These are phyloP conservation scores for Catenaria anguillulae DNA, from an alignment of 371 early-diverging fungal genomes.

Conservation along the genomic window DNA sequence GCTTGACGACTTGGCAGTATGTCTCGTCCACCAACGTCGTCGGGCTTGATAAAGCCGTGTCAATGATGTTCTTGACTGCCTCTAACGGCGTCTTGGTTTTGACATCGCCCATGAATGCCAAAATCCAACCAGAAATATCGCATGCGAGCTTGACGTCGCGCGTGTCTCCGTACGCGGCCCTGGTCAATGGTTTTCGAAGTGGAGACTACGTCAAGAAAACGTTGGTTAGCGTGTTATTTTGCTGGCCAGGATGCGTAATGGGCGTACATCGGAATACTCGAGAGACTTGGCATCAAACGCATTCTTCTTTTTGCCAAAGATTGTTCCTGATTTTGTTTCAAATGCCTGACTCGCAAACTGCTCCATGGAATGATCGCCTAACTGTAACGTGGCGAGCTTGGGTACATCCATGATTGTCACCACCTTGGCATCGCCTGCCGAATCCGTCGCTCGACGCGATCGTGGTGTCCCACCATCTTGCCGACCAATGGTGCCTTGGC, in stretches of 20 bases:
- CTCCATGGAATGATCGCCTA: neutral
- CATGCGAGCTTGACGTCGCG: neutral
- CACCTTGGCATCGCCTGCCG: neutral
- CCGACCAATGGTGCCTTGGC: too few species aligned
- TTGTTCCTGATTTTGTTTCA: neutral
- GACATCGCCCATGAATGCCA: neutral
- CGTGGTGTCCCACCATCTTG: too few species aligned
- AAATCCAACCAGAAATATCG: neutral
- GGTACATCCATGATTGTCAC: neutral
- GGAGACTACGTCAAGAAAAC: neutral
- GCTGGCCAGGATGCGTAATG: too few species aligned
- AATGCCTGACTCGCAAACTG: neutral
- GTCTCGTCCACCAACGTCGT: neutral
- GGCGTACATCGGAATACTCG: neutral
- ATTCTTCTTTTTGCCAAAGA: neutral
- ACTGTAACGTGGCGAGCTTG: neutral
- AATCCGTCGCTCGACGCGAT: too few species aligned
- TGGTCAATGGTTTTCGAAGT: neutral
- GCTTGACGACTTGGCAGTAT: slow-evolving; percentile 6
- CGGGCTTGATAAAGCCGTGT: neutral
- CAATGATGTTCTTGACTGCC: neutral
- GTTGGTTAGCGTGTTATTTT: too few species aligned
- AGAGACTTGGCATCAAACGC: neutral
- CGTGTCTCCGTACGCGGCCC: neutral
- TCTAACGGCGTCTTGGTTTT: neutral